A percentile compares a stretch with the other conserved stretches of the same genome.
phyloP scores from a whole-genome alignment of 1,139 yeast species.

The Hyphopichia khmerensis region DNA sequence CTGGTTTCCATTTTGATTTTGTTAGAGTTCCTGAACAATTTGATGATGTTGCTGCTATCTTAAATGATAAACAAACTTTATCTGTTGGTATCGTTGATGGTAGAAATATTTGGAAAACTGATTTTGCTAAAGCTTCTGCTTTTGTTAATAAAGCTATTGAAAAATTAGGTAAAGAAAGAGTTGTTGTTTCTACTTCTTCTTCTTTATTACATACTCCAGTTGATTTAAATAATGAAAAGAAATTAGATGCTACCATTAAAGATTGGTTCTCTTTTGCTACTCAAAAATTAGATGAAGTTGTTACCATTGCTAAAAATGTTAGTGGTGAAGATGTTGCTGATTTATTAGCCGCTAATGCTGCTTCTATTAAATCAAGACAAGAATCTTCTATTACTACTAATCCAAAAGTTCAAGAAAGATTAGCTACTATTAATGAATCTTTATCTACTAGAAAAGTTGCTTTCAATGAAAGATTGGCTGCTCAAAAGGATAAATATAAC shows the following conservation, averaged over 20 bases:
- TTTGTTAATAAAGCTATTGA: conserved; percentile 79
- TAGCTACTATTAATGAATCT: conserved; percentile 74
- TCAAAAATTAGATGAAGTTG: conserved; percentile 92
- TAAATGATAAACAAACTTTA: conserved; percentile 65
- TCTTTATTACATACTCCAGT: conserved; percentile 98
- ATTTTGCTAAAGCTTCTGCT: conserved; percentile 81
- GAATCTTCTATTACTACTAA: conserved; percentile 89
- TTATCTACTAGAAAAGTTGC: conserved; percentile 83
- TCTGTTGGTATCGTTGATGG: conserved; percentile 98
- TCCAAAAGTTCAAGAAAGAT: conserved; percentile 85
- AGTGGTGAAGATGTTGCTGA: conserved; percentile 71
- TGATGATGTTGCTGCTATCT: conserved; percentile 70
- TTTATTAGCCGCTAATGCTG: conserved; percentile 81
- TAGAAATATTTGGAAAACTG: conserved; percentile 99
- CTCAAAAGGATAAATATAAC: conserved; percentile 84
- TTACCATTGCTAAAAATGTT: conserved; percentile 82
- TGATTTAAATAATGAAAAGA: conserved; percentile 87
- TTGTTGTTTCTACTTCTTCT: conserved; percentile 91
- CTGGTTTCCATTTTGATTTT: conserved; percentile 96
- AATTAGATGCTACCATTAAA: conserved; percentile 85
- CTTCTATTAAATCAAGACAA: conserved; percentile 81
- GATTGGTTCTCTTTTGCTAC: conserved; percentile 99
- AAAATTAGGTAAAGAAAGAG: conserved; percentile 85
- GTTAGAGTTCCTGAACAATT: conserved; percentile 97
- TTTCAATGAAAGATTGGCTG: conserved; percentile 83